Evolutionary conservation across 352 stramenopile species (phyloP).

Genomic region (Globisporangium lucens): DNA sequence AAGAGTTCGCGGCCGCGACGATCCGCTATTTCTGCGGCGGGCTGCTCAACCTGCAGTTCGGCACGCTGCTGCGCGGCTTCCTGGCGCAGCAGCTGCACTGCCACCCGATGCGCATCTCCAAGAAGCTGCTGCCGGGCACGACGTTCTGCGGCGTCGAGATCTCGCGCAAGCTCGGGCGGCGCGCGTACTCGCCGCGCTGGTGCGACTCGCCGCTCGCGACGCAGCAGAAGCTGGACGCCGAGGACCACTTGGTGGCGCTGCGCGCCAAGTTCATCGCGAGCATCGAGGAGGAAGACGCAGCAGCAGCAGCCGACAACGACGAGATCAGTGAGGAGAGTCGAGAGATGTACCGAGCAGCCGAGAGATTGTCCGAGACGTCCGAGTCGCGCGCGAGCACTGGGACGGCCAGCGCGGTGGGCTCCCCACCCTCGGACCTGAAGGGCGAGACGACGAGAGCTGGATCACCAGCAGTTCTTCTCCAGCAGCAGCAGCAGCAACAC

Average conservation of each 20-base stretch:
- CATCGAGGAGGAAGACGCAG: constrained; percentile 53
- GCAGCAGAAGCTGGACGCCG: constrained; percentile 35
- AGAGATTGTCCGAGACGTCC: constrained; percentile 1
- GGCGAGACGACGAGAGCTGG: background rate
- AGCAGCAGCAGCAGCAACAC: background rate
- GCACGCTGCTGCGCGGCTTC: constrained; percentile 69
- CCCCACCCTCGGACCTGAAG: background rate
- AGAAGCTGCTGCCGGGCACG: constrained; percentile 62
- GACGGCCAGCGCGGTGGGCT: background rate
- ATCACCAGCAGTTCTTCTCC: background rate
- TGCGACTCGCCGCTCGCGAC: constrained; percentile 42
- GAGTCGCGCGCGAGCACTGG: constrained; percentile 1
- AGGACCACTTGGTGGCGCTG: constrained; percentile 36
- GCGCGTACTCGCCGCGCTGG: constrained; percentile 62
- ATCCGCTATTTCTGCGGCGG: constrained; percentile 72
- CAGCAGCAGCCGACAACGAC: background rate
- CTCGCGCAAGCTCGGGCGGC: constrained; percentile 67
- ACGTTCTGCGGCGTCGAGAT: constrained; percentile 68
- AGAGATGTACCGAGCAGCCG: background rate
- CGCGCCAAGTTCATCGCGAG: constrained; percentile 53
- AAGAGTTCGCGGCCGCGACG: constrained; percentile 58
- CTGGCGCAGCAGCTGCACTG: constrained; percentile 69
- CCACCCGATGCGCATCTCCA: constrained; percentile 77
- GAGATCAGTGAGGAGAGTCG: background rate
- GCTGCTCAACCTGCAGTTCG: constrained; percentile 64